Evolutionary conservation across 2,329 filamentous ascomycete genomes (phyloP), one percentile per base, ranked within the genome.

Genomic region (Paracoccidioides brasiliensis): DNA sequence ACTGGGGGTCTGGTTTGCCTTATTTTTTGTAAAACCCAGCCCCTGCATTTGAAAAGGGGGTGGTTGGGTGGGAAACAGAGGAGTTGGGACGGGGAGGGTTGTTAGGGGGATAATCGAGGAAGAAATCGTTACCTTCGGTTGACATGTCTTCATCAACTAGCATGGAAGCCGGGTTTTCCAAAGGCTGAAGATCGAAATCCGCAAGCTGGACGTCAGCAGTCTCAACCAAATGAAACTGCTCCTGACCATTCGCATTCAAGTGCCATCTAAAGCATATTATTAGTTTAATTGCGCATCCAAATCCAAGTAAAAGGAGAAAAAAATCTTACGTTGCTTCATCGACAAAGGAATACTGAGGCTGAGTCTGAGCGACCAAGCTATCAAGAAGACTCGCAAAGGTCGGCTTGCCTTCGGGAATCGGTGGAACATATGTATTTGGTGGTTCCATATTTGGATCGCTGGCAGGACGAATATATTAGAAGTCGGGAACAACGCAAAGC

Each of bases 61-160:
- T 41, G 35, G 49, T 52, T 52, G 49, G 49, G 37, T 9, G 37
- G 49, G 49, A 52, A 52, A 52, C 49, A 38, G 9, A 15, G 32
- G 32, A 10, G n/a, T 10, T 49, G 37, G 35, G 12, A 8, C n/a
- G 30, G 37, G 5, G 15, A 15, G 35, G n/a, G 33, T 22, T 5
- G 37, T 22, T 22, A n/a, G 35, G 35, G 22, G 37, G 10, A 51
- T 9, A 32, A 5, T 14, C 22, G 10, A 3, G 28, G 7, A 28
- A 5, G 22, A 22, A n/a, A 14, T 2, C 28, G 6, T 30, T 52
- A 52, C 49, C 49, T 4, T 52, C 37, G n/a, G 10, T 4, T 41
- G 37, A 15, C 37, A 52, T 32, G 10, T 35, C 49, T 33, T 52
- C 38, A 32, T 52, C 38, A 52, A 41, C 38, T 9, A 12, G 38